A percentile compares a stretch with the other conserved stretches of the same genome.
These are phyloP conservation scores for Brassica napus DNA, from an alignment of 345 rosid genomes.

Conservation along the genomic window Da-Ae NC_063450.1:25412501-25413000, in stretches of 20 bases:
- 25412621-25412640: background rate
- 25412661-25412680: background rate
- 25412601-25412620: constrained; percentile 8
- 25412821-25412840: background rate
- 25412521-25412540: too few species aligned
- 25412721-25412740: background rate
- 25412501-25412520: too few species aligned
- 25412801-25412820: background rate
- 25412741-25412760: constrained; percentile 14
- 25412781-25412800: background rate
- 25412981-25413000: background rate
- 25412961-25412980: background rate
- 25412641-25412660: background rate
- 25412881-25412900: background rate
- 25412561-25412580: too few species aligned
- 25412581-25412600: background rate
- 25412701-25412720: constrained; percentile 6
- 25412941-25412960: background rate
- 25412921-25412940: constrained; percentile 2
- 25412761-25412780: background rate
- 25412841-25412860: constrained; percentile 21
- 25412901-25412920: background rate
- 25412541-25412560: too few species aligned
- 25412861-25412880: background rate
- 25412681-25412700: background rate